Base-by-base conservation (phyloP, 1,284 basidiomycete genomes). In the Pseudozyma thailandica region DNA sequence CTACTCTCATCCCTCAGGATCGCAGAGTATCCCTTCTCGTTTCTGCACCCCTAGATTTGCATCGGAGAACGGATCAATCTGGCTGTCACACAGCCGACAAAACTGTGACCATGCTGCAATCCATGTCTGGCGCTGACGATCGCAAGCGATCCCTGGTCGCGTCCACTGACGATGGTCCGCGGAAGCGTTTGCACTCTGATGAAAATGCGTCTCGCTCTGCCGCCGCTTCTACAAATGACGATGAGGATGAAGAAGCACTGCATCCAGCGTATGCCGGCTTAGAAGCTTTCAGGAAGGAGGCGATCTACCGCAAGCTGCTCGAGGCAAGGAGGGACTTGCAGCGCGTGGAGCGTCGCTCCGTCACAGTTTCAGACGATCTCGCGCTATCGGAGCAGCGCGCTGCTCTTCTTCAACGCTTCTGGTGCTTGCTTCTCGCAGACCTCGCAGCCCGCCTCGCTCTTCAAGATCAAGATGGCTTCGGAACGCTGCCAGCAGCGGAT, bases 261-360 rank as follows among this genome's bases (percentile, higher is more conserved):
- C 60, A 70, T 46, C 50, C 62, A 21, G 54, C 71, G 2, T 61
- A 62, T 33, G 48, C 50, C 31, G 58, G 44, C 10, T 54, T 61
- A 10, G 65, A 79, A 55, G 68, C 70, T 4, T 81, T 73, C 45
- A 55, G 79, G 28, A 81, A 81, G 41, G 79, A 81, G 27, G 79
- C 79, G 42, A 78, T 81, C 49, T 81, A 76, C 37, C 74, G 79
- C 28, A 52, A 66, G 42, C 42, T 81, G 44, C 75, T 77, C 21
- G 78, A 81, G 39, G 62, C 72, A 5, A 50, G 63, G 35, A 63
- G 79, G 31, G 73, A 77, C 12, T 39, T 75, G 9, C 51, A 54
- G 28, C 63, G 78, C 8, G 37, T 68, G 21, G 50, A 79, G 33
- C 50, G 58, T 9, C 59, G 45, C 43, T 44, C 59, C 18, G 45